Evolutionary conservation across 2,329 filamentous ascomycete species (phyloP).

Genomic region (Diaporthe longicolla): DNA sequence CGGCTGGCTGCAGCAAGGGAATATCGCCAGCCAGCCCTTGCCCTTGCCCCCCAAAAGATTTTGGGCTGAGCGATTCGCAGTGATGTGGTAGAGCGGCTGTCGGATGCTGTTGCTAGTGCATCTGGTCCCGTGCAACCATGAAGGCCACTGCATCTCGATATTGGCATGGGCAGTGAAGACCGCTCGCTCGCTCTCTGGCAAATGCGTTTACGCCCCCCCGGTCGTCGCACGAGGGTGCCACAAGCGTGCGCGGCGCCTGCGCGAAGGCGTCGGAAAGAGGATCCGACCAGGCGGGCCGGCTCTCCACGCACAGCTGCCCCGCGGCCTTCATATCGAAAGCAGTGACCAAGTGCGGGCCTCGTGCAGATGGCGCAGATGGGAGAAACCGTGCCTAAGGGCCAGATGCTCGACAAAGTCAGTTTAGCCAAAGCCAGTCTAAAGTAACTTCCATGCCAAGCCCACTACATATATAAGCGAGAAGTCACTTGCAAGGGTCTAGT

Average conservation of each 20-base stretch:
- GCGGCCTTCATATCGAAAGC: not conserved
- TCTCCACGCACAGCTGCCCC: constrained; percentile 20
- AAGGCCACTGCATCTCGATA: constrained; percentile 26
- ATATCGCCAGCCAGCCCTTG: constrained; percentile 22
- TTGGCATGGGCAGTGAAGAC: not conserved
- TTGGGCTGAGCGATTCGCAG: constrained; percentile 25
- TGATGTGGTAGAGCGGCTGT: constrained; percentile 5
- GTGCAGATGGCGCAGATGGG: constrained; percentile 4
- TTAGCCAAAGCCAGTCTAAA: no score
- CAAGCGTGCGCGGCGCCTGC: constrained; percentile 12
- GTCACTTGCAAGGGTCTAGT: no score
- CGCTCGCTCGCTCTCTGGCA: constrained; percentile 2
- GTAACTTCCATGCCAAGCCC: no score
- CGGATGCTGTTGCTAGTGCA: constrained; percentile 9
- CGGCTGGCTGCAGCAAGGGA: constrained; percentile 30
- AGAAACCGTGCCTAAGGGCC: constrained; percentile 18
- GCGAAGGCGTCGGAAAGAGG: constrained; percentile 10
- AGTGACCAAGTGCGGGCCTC: constrained; percentile 13
- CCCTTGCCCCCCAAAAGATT: constrained; percentile 35
- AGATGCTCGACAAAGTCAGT: no score
- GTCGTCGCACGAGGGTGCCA: constrained; percentile 10
- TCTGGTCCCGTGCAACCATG: constrained; percentile 3
- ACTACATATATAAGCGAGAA: no score
- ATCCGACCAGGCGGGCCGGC: constrained; percentile 26
- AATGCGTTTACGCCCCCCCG: not conserved